These are phyloP conservation scores for Neopestalotiopsis clavispora DNA, from an alignment of 2,329 filamentous ascomycete species.

Conservation along the genomic window DNA sequence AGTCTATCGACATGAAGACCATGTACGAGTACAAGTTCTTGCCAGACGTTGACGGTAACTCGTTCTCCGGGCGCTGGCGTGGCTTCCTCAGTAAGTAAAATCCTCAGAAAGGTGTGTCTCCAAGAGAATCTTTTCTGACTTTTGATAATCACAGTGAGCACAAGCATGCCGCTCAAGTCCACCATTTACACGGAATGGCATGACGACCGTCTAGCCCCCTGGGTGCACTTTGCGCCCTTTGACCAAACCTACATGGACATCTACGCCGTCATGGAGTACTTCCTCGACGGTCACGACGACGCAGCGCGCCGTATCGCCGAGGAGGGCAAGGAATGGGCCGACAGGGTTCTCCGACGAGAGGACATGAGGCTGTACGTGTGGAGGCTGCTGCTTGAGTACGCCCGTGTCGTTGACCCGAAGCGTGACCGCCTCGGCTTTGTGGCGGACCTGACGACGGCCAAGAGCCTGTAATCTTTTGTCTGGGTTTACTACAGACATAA, in stretches of 20 bases:
- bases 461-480: not conserved
- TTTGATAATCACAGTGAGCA: constrained; percentile 47
- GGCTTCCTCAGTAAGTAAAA: constrained; percentile 53
- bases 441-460: constrained; percentile 35
- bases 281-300: constrained; percentile 53
- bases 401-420: constrained; percentile 49
- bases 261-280: constrained; percentile 69
- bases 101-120: not conserved
- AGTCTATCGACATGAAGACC: constrained; percentile 46
- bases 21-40: constrained; percentile 68
- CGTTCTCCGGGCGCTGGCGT: constrained; percentile 66
- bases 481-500: not conserved
- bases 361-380: constrained; percentile 72
- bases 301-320: constrained; percentile 65
- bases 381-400: constrained; percentile 64
- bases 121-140: not conserved
- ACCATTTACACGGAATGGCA: constrained; percentile 80
- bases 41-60: constrained; percentile 74
- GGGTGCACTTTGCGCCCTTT: constrained; percentile 75
- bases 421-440: constrained; percentile 46
- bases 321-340: constrained; percentile 64
- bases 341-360: constrained; percentile 63
- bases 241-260: constrained; percentile 72
- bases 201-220: constrained; percentile 69
- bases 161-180: constrained; percentile 70